These are phyloP conservation scores for Malus hybrid DNA, from an alignment of 331 rosid species.

Conservation along the genomic window DNA sequence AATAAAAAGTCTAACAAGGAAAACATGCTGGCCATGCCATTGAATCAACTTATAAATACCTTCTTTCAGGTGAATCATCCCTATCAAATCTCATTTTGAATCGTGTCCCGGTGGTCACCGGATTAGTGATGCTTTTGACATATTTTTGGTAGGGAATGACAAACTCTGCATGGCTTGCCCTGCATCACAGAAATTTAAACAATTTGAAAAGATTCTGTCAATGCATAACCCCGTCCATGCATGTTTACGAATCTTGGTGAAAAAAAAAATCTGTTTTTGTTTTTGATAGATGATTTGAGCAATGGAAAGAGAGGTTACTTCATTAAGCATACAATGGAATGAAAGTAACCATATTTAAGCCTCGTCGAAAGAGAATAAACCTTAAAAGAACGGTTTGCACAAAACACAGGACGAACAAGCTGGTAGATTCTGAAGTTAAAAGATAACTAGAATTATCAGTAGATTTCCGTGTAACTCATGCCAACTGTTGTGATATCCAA, in stretches of 20 bases:
- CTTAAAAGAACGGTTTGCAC: background rate
- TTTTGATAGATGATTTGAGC: background rate
- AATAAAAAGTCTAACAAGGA: background rate
- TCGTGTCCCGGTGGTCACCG: slow-evolving; percentile 68
- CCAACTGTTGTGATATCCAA: background rate
- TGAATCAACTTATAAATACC: slow-evolving; percentile 35
- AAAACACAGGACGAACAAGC: background rate
- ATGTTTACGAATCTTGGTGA: background rate
- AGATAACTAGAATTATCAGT: background rate
- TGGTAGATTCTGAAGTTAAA: background rate
- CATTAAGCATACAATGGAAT: background rate
- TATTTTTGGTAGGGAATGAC: slow-evolving; percentile 75
- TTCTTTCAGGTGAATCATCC: slow-evolving; percentile 94
- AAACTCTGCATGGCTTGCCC: slow-evolving; percentile 94
- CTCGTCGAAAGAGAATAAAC: background rate
- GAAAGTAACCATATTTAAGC: background rate
- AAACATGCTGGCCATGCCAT: slow-evolving; percentile 5
- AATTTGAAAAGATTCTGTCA: background rate
- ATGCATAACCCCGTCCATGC: background rate
- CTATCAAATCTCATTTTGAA: slow-evolving; percentile 85
- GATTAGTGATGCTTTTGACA: slow-evolving; percentile 56
- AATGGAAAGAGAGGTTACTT: background rate
- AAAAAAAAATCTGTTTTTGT: background rate
- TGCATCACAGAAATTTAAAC: slow-evolving; percentile 28
- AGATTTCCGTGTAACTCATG: background rate